Evolutionary conservation across 192 early-diverging fungal species (phyloP), one percentile per base, ranked within the genome.

Genomic region (Coemansia sp.): DNA sequence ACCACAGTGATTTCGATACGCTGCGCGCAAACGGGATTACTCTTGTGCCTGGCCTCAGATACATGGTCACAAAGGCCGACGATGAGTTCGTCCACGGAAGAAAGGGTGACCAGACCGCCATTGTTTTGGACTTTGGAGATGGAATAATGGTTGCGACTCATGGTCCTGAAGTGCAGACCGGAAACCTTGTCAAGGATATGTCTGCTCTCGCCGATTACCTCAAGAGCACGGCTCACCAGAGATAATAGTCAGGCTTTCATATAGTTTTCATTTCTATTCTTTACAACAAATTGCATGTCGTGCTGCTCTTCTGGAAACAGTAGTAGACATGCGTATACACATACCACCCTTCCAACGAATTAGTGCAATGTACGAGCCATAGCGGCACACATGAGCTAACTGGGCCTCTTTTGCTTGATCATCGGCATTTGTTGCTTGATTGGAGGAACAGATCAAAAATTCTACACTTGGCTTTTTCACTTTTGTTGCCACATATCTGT

Each of bases 71-170:
- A 42, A 73, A 79, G 50, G 86, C 85, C 37, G 84, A 84, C 59
- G 87, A 87, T 28, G 78, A 84, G 17, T 78, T 70, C 56, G 88
- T 95, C 66, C 92, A 91, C 59, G 93, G 87, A 68, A 95, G 92
- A 79, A 72, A 87, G 83, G 89, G 88, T 77, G 71, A 63, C 80
- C 83, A 58, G 3, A 60, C 54, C 54, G 60, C 38, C 48, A 11
- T 58, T 36, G 19, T 59, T 34, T 26, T 62, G 25, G 26, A 48
- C 42, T 47, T 56, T 40, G 6, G n/a, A 5, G n/a, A 12, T 11
- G 63, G 54, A 7, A 21, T 57, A n/a, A 15, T 49, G 4, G 28
- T 98, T 37, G 71, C 95, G 59, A 89, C 88, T 36, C 65, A 83
- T 58, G 90, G 92, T 62, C 63, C 76, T 21, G 88, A 93, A 40